A percentile compares a stretch with the other conserved stretches of the same genome.
These are phyloP conservation scores for Hymenoscyphus salicellus DNA, from an alignment of 2,329 filamentous ascomycete species.

Conservation along the genomic window DNA sequence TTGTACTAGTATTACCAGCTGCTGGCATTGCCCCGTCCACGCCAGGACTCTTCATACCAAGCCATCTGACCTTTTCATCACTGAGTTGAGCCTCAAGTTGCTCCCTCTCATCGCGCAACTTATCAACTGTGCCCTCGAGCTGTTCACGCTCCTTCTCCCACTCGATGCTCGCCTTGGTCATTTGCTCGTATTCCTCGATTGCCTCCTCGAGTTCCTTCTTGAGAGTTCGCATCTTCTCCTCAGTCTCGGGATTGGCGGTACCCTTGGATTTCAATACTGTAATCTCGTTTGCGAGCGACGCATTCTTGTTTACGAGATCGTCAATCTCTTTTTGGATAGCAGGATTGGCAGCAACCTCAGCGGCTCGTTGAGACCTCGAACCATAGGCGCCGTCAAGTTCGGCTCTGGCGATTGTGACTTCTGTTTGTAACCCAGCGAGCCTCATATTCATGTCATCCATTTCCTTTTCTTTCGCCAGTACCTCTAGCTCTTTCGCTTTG, in stretches of 20 bases:
- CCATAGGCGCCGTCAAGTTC: conserved; percentile 96
- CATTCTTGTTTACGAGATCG: conserved; percentile 48
- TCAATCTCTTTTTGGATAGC: conserved; percentile 59
- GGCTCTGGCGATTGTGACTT: conserved; percentile 85
- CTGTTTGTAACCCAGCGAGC: conserved; percentile 64
- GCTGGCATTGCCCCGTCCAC: conserved; percentile 38
- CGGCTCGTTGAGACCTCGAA: conserved; percentile 63
- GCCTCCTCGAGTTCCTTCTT: conserved; percentile 66
- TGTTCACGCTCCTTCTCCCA: conserved; percentile 68
- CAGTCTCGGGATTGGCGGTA: conserved; percentile 14
- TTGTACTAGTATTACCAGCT: conserved; percentile 53
- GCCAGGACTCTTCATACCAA: conserved; percentile 58
- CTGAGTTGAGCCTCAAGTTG: conserved; percentile 60
- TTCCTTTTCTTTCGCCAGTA: conserved; percentile 46
- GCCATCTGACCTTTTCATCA: conserved; percentile 65
- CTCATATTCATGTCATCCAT: conserved; percentile 58
- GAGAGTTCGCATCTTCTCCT: conserved; percentile 46
- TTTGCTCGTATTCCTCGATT: conserved; percentile 65
- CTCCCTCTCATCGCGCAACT: conserved; percentile 61
- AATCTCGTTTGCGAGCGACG: conserved; percentile 30
- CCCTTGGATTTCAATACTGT: conserved; percentile 24
- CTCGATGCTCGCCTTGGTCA: conserved; percentile 67
- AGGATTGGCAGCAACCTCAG: conserved; percentile 59
- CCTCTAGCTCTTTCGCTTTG: conserved; percentile 29
- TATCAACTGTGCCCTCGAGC: conserved; percentile 62